These are phyloP conservation scores for Mycena filopes DNA, from an alignment of 768 basidiomycete genomes.

Conservation along the genomic window DNA sequence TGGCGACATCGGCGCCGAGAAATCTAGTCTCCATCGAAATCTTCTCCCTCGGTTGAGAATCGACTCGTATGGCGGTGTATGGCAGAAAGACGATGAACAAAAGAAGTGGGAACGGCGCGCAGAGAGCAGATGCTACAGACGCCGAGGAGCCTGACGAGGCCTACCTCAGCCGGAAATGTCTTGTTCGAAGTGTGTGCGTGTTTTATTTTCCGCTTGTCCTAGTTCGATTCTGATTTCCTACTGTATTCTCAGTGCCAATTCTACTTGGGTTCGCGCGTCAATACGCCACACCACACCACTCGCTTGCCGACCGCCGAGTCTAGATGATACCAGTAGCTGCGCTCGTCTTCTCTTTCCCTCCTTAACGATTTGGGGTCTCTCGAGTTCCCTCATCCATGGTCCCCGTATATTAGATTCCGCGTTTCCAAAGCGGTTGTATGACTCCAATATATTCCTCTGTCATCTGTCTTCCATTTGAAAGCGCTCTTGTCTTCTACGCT, in stretches of 20 bases:
- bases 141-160: too few relatives aligned
- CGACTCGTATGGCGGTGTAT: background rate
- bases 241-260: background rate
- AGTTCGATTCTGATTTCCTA: too few relatives aligned
- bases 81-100: too few relatives aligned
- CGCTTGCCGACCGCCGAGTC: background rate
- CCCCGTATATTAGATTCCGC: too few relatives aligned
- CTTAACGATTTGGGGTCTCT: too few relatives aligned
- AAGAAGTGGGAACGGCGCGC: conserved; percentile 1
- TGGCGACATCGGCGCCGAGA: background rate
- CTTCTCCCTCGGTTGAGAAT: conserved; percentile 17
- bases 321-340: conserved; percentile 5
- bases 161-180: too few relatives aligned
- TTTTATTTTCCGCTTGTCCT: too few relatives aligned
- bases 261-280: background rate
- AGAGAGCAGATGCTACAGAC: background rate
- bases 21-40: background rate
- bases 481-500: too few relatives aligned
- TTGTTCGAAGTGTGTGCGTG: background rate
- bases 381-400: too few relatives aligned
- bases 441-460: too few relatives aligned
- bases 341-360: background rate
- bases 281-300: background rate
- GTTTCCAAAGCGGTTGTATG: too few relatives aligned
- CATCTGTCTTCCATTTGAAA: too few relatives aligned